Conservation (phyloP, 495 filamentous ascomycete species). For the Penicillium pancosmium region DNA sequence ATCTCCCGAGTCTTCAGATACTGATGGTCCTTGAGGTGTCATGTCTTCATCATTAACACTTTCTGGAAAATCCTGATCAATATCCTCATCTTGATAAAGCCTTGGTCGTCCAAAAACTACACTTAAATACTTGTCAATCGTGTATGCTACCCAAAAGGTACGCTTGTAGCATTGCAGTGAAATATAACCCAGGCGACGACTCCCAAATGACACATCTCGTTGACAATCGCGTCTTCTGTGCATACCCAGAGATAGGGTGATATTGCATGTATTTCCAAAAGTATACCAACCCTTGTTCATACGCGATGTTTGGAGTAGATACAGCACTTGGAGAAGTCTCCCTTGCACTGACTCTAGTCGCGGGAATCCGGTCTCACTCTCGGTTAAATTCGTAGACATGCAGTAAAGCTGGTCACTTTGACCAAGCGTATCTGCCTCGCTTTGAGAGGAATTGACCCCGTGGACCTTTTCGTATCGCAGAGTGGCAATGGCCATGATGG, state of each 20-base stretch:
- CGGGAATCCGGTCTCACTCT: slow-evolving; percentile 25
- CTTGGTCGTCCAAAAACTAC: slow-evolving; percentile 29
- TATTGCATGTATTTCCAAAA: slow-evolving; percentile 24
- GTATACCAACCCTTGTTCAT: slow-evolving; percentile 32
- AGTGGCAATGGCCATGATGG: slow-evolving; percentile 24
- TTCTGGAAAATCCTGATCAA: slow-evolving; percentile 11
- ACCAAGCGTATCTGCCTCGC: neutral
- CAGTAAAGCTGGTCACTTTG: neutral
- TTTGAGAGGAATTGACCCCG: neutral
- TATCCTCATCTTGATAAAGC: slow-evolving; percentile 8
- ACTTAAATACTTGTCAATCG: slow-evolving; percentile 26
- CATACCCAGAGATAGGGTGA: slow-evolving; percentile 15
- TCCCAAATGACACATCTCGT: slow-evolving; percentile 12
- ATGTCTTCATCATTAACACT: slow-evolving; percentile 29
- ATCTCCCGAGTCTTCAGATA: slow-evolving; percentile 8
- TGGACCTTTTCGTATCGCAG: slow-evolving; percentile 18
- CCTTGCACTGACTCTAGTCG: slow-evolving; percentile 28
- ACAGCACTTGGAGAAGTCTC: slow-evolving; percentile 28
- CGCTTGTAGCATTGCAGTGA: slow-evolving; percentile 22
- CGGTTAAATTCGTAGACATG: neutral
- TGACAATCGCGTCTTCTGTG: slow-evolving; percentile 11
- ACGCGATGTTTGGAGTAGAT: slow-evolving; percentile 30
- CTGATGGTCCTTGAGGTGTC: slow-evolving; percentile 12
- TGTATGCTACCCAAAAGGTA: slow-evolving; percentile 15
- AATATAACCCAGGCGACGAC: slow-evolving; percentile 22